Base-by-base conservation (phyloP, 2,329 filamentous ascomycete genomes). In the Pyricularia sp. region DNA sequence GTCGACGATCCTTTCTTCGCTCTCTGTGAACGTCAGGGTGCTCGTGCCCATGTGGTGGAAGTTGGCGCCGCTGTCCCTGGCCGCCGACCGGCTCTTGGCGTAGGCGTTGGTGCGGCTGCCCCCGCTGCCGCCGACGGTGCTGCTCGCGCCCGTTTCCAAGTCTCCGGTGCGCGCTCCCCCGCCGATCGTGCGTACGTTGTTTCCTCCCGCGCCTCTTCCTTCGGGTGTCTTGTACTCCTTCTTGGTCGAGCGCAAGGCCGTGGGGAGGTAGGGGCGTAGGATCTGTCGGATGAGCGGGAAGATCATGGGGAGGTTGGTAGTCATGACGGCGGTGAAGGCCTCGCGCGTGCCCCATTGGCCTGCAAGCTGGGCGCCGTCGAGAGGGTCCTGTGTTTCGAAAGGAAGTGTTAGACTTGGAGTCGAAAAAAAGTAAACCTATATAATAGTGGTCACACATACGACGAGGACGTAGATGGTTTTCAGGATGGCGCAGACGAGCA, bases 281-380 rank as follows among this genome's bases (percentile, higher is more conserved):
- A 77, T 79, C 36, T 73, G 72, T 55, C 77, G 78, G 67, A 83
- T 67, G 2, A 83, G 75, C 1, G 81, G 78, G 71, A 79, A 79
- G 69, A 82, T 74, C 77, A 81, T 78, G 20, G 79, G 79, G 23
- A 80, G 70, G 71, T 79, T 79, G 66, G 78, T 79, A 0, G 78
- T 79, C 59, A 79, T 71, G 14, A 81, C 75, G 6, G 78, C 78
- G 3, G 80, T 78, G 69, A 81, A 81, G 0, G 77, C 77, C 68
- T 81, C 79, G 23, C 79, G 75, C 0, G 77, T 75, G 1, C 76
- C 76, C 77, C 78, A 80, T 0, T 73, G 71, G 17, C 76, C 77
- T 10, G 77, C 77, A 2, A 75, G 73, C 31, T 77, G 73, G 12
- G 77, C 76, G 64, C 77, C 76, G 67, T 78, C 74, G 50, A 76